Evolutionary conservation across 2,329 filamentous ascomycete genomes (phyloP), one percentile per base, ranked within the genome.

Genomic region (Penicillium hordei): DNA sequence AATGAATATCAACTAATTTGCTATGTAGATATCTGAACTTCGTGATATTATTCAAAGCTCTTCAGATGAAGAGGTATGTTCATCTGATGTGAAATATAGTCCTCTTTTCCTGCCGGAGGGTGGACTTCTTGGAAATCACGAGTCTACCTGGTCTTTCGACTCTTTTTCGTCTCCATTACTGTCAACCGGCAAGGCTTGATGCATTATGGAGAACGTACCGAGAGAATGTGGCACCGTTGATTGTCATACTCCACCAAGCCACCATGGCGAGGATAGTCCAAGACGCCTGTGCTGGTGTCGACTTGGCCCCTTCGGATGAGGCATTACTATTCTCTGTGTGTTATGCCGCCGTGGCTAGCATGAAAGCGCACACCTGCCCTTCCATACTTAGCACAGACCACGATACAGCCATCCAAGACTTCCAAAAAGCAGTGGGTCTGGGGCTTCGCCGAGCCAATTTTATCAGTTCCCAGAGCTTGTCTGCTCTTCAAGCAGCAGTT

Each of bases 191-290:
- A 21, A 40, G 38, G 19, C 19, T 40, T 21, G 19, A 40, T 15
- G 19, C 38, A 21, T 13, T 40, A 40, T 40, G 66, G 65, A 17
- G 10, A 12, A 33, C 61, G 9, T 68, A 64, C 19, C 33, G 61
- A 10, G 23, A 52, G 12, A 66, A 64, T 51, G 65, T 68, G 8
- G 62, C 62, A 2, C 65, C 66, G 5, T 19, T 69, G 33, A 62
- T 68, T 12, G 45, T 55, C 12, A 50, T 68, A 7, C 34, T 69
- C 3, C 62, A 66, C 21, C 36, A 34, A 23, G 55, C 53, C 1
- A 50, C 64, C 0, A 38, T 62, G 9, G 51, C 51, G 1, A 13
- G 10, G 23, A 44, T 63, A 10, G 38, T 65, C 3, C 51, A 19
- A 8, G 23, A 60, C 5, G 50, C 40, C 27, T 31, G 43, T 10